Conservation (phyloP, 345 rosid genomes). For the Bretschneidera sinensis region DNA sequence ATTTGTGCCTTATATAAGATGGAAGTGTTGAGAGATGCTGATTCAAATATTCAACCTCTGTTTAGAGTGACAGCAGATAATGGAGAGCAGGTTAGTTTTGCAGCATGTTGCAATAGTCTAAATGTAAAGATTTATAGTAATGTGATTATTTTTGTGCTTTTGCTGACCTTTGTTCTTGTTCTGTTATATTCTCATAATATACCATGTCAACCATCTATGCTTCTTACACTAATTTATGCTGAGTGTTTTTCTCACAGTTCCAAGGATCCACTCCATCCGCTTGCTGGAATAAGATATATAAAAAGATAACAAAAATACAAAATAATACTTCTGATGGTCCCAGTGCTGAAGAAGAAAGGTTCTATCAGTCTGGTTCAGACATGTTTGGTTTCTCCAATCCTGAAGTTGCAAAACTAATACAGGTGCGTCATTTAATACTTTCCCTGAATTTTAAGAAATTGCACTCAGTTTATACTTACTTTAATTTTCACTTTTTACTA, state of each 20-base stretch:
- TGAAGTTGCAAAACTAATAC: slow-evolving; percentile 66
- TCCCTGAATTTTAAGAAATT: too few species aligned
- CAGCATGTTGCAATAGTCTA: neutral
- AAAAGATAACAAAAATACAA: slow-evolving; percentile 45
- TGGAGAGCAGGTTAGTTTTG: slow-evolving; percentile 80
- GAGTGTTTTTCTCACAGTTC: slow-evolving; percentile 38
- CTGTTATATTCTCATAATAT: slow-evolving; percentile 2
- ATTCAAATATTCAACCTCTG: slow-evolving; percentile 69
- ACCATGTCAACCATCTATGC: neutral
- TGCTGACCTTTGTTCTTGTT: neutral
- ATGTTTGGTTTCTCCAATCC: slow-evolving; percentile 97
- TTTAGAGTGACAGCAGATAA: slow-evolving; percentile 75
- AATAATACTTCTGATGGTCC: slow-evolving; percentile 33
- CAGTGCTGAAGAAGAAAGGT: slow-evolving; percentile 34
- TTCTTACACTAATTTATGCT: slow-evolving; percentile 10
- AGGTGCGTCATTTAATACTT: too few species aligned
- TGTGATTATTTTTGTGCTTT: slow-evolving; percentile 3
- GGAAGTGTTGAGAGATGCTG: slow-evolving; percentile 93
- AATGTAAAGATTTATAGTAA: too few species aligned
- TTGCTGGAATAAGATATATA: slow-evolving; percentile 86
- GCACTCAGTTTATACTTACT: too few species aligned
- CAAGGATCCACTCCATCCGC: slow-evolving; percentile 78
- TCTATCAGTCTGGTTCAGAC: slow-evolving; percentile 53
- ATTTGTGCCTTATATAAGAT: slow-evolving; percentile 66
- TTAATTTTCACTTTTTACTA: too few species aligned